Conservation (phyloP, 192 early-diverging fungal species). For the Coemansia asiatica region DNA sequence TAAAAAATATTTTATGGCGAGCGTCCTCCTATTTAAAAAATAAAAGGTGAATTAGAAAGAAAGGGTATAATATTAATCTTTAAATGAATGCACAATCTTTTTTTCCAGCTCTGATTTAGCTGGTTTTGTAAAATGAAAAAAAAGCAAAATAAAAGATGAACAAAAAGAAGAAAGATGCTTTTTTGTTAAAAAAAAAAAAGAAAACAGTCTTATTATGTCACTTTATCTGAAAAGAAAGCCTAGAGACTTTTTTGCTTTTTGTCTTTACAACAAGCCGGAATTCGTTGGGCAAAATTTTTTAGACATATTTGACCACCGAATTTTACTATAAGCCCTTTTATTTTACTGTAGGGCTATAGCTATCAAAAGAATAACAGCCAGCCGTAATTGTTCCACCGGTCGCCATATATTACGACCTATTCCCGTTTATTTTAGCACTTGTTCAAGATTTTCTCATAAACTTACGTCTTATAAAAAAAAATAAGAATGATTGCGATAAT, state of each 20-base stretch:
- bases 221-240: neutral
- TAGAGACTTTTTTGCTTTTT: too few relatives aligned
- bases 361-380: too few relatives aligned
- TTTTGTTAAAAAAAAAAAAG: neutral
- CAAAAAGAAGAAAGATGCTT: neutral
- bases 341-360: too few relatives aligned
- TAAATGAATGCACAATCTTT: neutral
- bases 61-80: neutral
- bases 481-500: neutral
- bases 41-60: neutral
- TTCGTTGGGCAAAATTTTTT: too few relatives aligned
- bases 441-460: neutral
- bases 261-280: too few relatives aligned
- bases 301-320: too few relatives aligned
- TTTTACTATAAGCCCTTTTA: too few relatives aligned
- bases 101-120: neutral
- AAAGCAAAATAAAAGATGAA: neutral
- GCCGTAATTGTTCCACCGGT: neutral
- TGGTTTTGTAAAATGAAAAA: neutral
- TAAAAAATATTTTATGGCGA: neutral
- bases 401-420: neutral
- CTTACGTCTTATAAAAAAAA: constrained; percentile 10
- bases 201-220: neutral
- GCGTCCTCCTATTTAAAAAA: neutral
- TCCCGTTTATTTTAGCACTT: neutral